Evolutionary conservation across 2,329 filamentous ascomycete species (phyloP), one percentile per base, ranked within the genome.

Genomic region (Microdochium paspali): DNA sequence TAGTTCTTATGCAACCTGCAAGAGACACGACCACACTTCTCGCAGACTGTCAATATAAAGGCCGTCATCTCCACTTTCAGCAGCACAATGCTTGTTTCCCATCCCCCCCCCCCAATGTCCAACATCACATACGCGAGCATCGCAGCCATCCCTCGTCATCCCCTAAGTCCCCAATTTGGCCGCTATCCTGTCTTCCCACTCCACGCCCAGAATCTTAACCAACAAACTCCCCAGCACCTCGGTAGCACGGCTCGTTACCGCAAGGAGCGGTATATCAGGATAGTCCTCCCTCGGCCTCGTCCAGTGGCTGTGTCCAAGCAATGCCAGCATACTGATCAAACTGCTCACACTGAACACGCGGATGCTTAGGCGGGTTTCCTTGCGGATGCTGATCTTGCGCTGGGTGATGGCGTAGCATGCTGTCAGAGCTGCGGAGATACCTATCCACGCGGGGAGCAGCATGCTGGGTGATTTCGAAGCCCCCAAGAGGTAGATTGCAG

Each of bases 311-410:
- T 88, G 82, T 10, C 80, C 66, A 20, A 90, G 71, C 45, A 90
- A 66, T 10, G 77, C 76, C 46, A 81, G 76, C 81, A 90, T 86
- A 66, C 79, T 87, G 56, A 87, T 75, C 66, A 87, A 89, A 66
- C 82, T 86, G 31, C 84, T 82, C 52, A 86, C 79, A 46, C 83
- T 87, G 60, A 90, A 87, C 53, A 89, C 82, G 55, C 82, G 81
- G 53, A 90, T 76, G n/a, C 84, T 87, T 10, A 84, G 84, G 44
- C 82, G 81, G 1, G 85, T 90, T 67, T 89, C 85, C 59, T 86
- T 87, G 58, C 83, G 80, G 56, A 90, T 90, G 58, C 82, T 87
- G 61, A 88, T 85, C 59, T 85, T 85, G 56, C 85, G 82, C 64
- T 90, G 84, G 13, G 84, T 87, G 51, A 85, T 72, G 62, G 90